Evolutionary conservation across 257 asterid species (phyloP).

Genomic region (Nicotiana otophora): DNA sequence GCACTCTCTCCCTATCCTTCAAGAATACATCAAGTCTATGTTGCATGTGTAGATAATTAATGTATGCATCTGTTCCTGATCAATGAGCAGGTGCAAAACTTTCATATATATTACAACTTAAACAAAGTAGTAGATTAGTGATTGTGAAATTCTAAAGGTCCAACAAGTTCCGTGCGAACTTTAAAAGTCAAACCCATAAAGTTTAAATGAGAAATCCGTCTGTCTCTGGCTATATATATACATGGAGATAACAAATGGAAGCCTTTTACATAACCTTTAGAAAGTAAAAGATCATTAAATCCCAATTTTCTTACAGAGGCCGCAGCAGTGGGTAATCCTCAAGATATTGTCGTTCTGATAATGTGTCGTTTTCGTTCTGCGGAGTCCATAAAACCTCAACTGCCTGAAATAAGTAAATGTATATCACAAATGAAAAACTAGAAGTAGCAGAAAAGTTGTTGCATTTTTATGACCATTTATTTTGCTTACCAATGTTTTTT

Average conservation of each 20-base stretch:
- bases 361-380: slow-evolving; percentile 69
- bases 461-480: neutral
- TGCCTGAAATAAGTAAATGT: slow-evolving; percentile 40
- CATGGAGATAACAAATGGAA: neutral
- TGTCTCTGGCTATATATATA: neutral
- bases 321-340: slow-evolving; percentile 75
- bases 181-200: too few relatives aligned
- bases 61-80: too few relatives aligned
- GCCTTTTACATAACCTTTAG: neutral
- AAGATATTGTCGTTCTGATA: slow-evolving; percentile 79
- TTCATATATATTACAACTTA: too few relatives aligned
- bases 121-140: too few relatives aligned
- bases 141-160: too few relatives aligned
- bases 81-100: too few relatives aligned
- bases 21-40: slow-evolving; percentile 10
- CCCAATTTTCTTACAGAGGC: slow-evolving; percentile 47
- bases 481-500: slow-evolving; percentile 58
- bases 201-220: too few relatives aligned
- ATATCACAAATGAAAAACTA: neutral
- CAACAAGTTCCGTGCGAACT: too few relatives aligned
- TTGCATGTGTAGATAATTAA: neutral
- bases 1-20: slow-evolving; percentile 19
- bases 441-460: neutral
- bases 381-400: slow-evolving; percentile 98
- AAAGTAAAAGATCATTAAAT: neutral